Evolutionary conservation across 139 green algal species (phyloP).

Genomic region (Chlorella sp.): DNA sequence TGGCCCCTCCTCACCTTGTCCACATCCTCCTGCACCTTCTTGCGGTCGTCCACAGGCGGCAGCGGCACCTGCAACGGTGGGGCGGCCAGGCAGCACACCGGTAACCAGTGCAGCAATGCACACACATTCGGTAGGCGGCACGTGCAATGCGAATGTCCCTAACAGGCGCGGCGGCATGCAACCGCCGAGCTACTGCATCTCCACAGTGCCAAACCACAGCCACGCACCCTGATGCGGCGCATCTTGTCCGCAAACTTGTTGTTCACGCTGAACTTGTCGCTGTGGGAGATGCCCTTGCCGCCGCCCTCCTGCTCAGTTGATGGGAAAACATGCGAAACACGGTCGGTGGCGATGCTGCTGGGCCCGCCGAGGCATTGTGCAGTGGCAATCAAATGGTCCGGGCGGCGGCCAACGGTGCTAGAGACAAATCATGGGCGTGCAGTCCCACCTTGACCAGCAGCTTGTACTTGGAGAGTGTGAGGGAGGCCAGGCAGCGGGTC

Average conservation of each 20-base stretch:
- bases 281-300: slow-evolving; percentile 63
- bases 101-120: not conserved
- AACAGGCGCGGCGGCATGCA: not conserved
- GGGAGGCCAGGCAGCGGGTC: slow-evolving; percentile 84
- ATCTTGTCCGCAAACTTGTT: slow-evolving; percentile 91
- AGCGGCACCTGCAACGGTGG: slow-evolving; percentile 63
- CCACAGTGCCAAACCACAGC: not conserved
- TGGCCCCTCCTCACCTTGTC: slow-evolving; percentile 76
- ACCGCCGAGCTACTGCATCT: not conserved
- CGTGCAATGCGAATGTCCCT: not conserved
- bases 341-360: too few species aligned
- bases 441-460: slow-evolving; percentile 81
- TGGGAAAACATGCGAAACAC: too few species aligned
- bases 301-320: not conserved
- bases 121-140: not conserved
- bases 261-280: slow-evolving; percentile 92
- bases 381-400: not conserved
- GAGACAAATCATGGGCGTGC: not conserved
- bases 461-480: slow-evolving; percentile 93
- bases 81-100: not conserved
- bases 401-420: too few species aligned
- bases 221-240: slow-evolving; percentile 87
- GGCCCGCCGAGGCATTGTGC: too few species aligned
- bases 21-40: slow-evolving; percentile 96
- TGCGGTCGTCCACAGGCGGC: slow-evolving; percentile 90